Base-by-base conservation (phyloP, 805 yeast genomes). In the Hanseniaspora opuntiae region DNA sequence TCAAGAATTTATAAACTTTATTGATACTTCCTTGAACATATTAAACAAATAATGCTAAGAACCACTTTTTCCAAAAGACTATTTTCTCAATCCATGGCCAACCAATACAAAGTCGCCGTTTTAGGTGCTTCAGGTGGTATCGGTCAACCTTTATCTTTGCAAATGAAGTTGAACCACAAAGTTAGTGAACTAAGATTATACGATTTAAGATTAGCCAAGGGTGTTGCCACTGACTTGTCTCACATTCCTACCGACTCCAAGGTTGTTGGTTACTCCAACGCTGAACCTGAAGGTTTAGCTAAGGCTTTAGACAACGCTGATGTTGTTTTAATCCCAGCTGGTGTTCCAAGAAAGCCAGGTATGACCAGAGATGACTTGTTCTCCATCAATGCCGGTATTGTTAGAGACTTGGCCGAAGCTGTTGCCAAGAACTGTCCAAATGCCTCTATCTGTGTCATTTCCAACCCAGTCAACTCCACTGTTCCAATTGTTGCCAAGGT, bases 311-410 rank as follows among this genome's bases (percentile, higher is more conserved):
- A 76, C 58, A 78, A 75, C 60, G 73, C 77, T 53, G 88, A 84
- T 61, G 84, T 89, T 57, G 84, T 89, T 59, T 79, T 89, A 60
- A 86, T 89, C 71, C 96, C 97, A 67, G 97, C 97, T 55, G 97
- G 97, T 76, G 94, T 89, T 56, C 97, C 95, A 75, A 86, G 94
- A 80, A 89, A 88, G 76, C 97, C 97, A 61, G 97, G 97, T 71
- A 89, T 89, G 97, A 86, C 96, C 66, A 85, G 97, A 77, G 97
- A 89, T 69, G 97, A 89, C 68, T 76, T 89, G 64, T 89, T 89
- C 82, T 83, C 86, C 76, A 89, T 94, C 75, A 89, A 89, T 67
- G 97, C 97, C 52, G 83, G 94, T 51, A 89, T 89, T 69, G 96
- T 89, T 58, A 82, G 93, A 68, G 96, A 86, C 71, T 77, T 89